Base-by-base conservation (phyloP, 179 eudicot genomes). In the Amaranthus tricolor region DNA sequence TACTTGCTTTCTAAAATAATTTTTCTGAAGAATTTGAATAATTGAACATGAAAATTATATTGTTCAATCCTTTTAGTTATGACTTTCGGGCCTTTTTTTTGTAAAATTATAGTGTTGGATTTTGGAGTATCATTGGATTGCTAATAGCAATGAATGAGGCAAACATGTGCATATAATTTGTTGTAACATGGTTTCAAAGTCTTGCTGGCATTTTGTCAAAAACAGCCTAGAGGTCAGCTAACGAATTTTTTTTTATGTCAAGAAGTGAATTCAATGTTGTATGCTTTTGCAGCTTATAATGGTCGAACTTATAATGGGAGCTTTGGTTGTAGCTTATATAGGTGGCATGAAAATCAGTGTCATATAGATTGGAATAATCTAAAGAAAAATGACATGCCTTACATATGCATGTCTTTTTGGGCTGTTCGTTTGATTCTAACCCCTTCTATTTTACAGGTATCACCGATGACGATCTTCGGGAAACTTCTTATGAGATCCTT, bases 401-500 rank as follows among this genome's bases (percentile, higher is more conserved):
- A 31, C 15, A 24, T 50, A 62, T 19, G 45, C 19, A 15, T 24
- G 55, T 72, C 50, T 56, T 49, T 47, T 43, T 56, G 58, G 62
- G 43, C 44, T 60, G 43, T 31, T 71, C 61, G 63, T 76, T 68
- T 75, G 24, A 67, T 64, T 11, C 71, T 16, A 80, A 44, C 69
- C 40, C 40, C 4, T 31, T 4, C 0, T 3, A 31, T 66, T 50
- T 76, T 79, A 47, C 83, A 96, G 99, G 97, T 81, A 74, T 96
- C 62, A 80, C 90, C 67, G 97, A 96, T 63, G 98, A 91, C 66
- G 99, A 94, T 83, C 96, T 96, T 70, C 94, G 99, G 61, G 99
- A 96, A 86, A 88, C 94, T 78, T 94, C 99, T 50, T 96, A 88
- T 81, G 99, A 96, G 82, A 82, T 96, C 72, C 98, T 96, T 71